Percentiles rank a stretch among this genome's conserved stretches.
These are phyloP conservation scores for Dothistroma pini DNA, from an alignment of 2,329 filamentous ascomycete species.

Conservation along the genomic window DNA sequence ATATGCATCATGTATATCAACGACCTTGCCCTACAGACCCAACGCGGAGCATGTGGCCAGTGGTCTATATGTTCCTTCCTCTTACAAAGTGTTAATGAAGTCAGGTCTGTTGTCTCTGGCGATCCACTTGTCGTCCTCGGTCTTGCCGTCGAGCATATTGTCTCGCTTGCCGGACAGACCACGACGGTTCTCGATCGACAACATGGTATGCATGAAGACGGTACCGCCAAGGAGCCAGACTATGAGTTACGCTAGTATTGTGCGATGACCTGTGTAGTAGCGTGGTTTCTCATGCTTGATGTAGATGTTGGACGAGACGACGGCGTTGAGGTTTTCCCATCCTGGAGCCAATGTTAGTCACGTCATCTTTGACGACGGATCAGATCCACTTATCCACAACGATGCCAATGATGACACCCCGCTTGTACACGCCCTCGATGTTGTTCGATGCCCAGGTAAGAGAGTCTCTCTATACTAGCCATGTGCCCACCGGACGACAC, in stretches of 20 bases:
- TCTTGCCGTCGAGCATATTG: slow-evolving; percentile 61
- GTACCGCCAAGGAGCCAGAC: slow-evolving; percentile 60
- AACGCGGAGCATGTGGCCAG: not conserved
- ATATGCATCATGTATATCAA: not conserved
- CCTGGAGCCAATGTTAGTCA: slow-evolving; percentile 34
- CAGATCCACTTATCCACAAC: slow-evolving; percentile 55
- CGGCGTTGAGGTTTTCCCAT: slow-evolving; percentile 87
- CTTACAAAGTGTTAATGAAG: slow-evolving; percentile 28
- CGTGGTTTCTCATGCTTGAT: slow-evolving; percentile 26
- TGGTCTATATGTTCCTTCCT: not conserved
- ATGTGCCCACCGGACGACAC: not conserved
- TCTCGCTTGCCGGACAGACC: slow-evolving; percentile 64
- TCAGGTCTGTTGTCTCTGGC: slow-evolving; percentile 61
- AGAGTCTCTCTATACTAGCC: slow-evolving; percentile 43
- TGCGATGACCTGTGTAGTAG: slow-evolving; percentile 60
- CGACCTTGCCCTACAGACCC: not conserved
- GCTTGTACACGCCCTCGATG: slow-evolving; percentile 84
- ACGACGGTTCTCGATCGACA: slow-evolving; percentile 68
- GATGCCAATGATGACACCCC: slow-evolving; percentile 79
- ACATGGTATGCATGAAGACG: slow-evolving; percentile 57
- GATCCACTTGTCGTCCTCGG: slow-evolving; percentile 56
- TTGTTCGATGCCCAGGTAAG: slow-evolving; percentile 88
- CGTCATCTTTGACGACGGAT: too few relatives aligned
- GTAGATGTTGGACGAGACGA: slow-evolving; percentile 83
- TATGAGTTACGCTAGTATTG: slow-evolving; percentile 71